Percentiles rank a stretch among this genome's conserved stretches.
These are phyloP conservation scores for Candida saitoana DNA, from an alignment of 805 yeast genomes.

Conservation along the genomic window DNA sequence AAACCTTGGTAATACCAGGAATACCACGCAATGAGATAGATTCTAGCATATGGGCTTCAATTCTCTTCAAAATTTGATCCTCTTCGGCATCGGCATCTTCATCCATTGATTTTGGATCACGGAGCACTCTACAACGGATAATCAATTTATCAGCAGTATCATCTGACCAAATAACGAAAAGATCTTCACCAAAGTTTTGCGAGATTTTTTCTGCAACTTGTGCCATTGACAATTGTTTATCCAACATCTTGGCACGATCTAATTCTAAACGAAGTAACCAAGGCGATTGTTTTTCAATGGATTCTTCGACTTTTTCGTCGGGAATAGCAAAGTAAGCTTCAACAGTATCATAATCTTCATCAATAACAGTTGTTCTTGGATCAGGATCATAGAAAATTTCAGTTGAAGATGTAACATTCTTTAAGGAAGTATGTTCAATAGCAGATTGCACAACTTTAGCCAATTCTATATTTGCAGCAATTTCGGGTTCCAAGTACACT, in stretches of 20 bases:
- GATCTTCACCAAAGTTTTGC: slow-evolving; percentile 87
- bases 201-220: slow-evolving; percentile 96
- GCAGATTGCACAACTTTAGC: slow-evolving; percentile 96
- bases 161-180: slow-evolving; percentile 98
- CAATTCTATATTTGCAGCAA: slow-evolving; percentile 83
- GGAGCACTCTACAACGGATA: slow-evolving; percentile 96
- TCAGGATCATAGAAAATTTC: slow-evolving; percentile 98
- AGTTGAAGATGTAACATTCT: slow-evolving; percentile 94
- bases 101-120: slow-evolving; percentile 90
- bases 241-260: slow-evolving; percentile 98
- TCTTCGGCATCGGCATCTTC: slow-evolving; percentile 95
- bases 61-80: slow-evolving; percentile 91
- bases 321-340: slow-evolving; percentile 97
- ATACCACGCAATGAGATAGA: slow-evolving; percentile 94
- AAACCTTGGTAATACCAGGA: slow-evolving; percentile 85
- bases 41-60: slow-evolving; percentile 95
- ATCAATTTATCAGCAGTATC: slow-evolving; percentile 96
- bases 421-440: slow-evolving; percentile 91
- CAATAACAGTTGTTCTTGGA: slow-evolving; percentile 94
- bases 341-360: slow-evolving; percentile 95
- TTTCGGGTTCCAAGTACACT: slow-evolving; percentile 78
- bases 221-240: slow-evolving; percentile 95
- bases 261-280: slow-evolving; percentile 95
- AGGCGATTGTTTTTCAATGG: slow-evolving; percentile 92
- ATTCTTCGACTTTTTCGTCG: slow-evolving; percentile 94